A percentile compares a stretch with the other conserved stretches of the same genome.
phyloP scores from a whole-genome alignment of 306 rosid genomes.

The Ammopiptanthus mongolicus region DNA sequence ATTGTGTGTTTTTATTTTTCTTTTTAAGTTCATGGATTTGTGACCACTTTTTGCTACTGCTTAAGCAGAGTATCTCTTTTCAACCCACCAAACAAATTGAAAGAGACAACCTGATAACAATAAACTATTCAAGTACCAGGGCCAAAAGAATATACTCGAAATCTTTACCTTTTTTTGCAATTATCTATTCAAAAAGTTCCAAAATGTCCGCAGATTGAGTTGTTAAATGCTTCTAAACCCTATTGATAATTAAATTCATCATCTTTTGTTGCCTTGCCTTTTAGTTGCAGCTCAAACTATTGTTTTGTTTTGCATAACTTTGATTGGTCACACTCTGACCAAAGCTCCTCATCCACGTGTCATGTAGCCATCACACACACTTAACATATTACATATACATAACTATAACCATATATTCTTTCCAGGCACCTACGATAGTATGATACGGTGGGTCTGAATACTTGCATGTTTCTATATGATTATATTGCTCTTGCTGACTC shows the following conservation, averaged over 20 bases:
- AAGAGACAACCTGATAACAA: slow-evolving; percentile 15
- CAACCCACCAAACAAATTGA: not conserved
- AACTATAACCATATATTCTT: not conserved
- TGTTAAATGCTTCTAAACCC: slow-evolving; percentile 4
- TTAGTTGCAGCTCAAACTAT: not conserved
- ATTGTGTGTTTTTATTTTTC: not conserved
- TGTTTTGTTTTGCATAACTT: not conserved
- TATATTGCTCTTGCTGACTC: not conserved
- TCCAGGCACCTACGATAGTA: not conserved
- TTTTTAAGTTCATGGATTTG: not conserved
- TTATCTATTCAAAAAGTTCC: not conserved
- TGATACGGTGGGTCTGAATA: not conserved
- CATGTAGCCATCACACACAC: not conserved
- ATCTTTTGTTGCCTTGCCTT: slow-evolving; percentile 22
- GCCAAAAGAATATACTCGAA: slow-evolving; percentile 21
- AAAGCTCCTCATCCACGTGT: not conserved
- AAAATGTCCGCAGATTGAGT: not conserved
- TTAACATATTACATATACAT: too few species aligned
- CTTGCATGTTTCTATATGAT: not conserved
- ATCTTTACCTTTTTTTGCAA: not conserved
- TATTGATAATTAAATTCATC: slow-evolving; percentile 12
- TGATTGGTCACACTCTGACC: not conserved
- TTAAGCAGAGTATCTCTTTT: slow-evolving; percentile 4
- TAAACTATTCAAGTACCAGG: slow-evolving; percentile 3
- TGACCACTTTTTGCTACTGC: slow-evolving; percentile 13